phyloP scores from a whole-genome alignment of 78 protist species.

The Emiliania huxleyi region DNA sequence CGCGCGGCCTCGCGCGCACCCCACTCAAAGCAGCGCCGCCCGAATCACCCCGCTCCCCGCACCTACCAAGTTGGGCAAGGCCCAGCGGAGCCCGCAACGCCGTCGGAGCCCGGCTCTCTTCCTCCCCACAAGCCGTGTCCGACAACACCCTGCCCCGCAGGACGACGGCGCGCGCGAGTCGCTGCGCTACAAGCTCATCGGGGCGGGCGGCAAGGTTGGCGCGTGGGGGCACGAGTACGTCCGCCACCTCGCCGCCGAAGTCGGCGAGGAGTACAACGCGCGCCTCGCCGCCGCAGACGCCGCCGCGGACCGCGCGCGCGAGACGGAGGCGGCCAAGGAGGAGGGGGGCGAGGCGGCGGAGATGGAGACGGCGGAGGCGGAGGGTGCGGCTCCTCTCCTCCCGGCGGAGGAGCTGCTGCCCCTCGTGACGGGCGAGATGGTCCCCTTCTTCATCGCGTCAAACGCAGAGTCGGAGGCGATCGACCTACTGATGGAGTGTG shows the following conservation, averaged over 20 bases:
- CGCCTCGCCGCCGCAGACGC: constrained; percentile 9
- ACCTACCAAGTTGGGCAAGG: no score
- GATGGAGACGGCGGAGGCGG: constrained; percentile 71
- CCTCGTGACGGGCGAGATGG: not conserved
- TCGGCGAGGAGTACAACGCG: constrained; percentile 67
- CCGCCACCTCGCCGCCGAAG: constrained; percentile 63
- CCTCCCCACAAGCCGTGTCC: no score
- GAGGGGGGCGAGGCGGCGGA: not conserved
- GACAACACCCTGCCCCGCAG: no score
- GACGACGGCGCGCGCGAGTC: constrained; percentile 55
- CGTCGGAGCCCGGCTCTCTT: no score
- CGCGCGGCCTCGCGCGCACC: no score
- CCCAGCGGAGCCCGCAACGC: no score
- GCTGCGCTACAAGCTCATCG: constrained; percentile 75
- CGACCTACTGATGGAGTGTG: constrained; percentile 87
- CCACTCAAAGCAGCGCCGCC: no score
- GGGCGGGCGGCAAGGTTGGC: constrained; percentile 70
- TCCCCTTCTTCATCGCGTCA: constrained; percentile 52
- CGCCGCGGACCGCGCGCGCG: constrained; percentile 10
- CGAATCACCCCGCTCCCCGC: no score
- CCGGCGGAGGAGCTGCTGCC: not conserved
- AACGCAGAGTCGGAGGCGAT: constrained; percentile 93
- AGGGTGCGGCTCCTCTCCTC: constrained; percentile 42
- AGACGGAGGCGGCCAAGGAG: not conserved
- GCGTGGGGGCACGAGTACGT: constrained; percentile 97